Conservation (phyloP, 2,329 filamentous ascomycete genomes). For the Leptodontidium sp. region DNA sequence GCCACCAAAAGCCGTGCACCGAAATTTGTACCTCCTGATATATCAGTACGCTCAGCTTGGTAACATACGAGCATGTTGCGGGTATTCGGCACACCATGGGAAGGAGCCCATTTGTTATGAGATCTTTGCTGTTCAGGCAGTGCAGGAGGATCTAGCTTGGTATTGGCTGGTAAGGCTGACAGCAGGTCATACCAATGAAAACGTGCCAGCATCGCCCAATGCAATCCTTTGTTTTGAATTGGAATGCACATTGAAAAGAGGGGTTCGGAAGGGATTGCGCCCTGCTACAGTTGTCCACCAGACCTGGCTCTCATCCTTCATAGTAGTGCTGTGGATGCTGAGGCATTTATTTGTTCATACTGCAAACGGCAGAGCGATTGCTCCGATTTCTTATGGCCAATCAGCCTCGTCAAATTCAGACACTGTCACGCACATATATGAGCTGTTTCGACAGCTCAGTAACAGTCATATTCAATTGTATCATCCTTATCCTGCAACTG, state of each 20-base stretch:
- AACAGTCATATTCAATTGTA: background rate
- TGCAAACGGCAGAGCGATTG: background rate
- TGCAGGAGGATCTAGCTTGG: conserved; percentile 7
- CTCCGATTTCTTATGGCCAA: background rate
- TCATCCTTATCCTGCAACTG: background rate
- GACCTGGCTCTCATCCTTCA: conserved; percentile 1
- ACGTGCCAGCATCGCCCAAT: background rate
- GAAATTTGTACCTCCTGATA: no score
- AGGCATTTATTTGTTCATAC: conserved; percentile 8
- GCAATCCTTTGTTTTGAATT: background rate
- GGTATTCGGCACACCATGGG: background rate
- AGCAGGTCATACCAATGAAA: background rate
- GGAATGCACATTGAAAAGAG: background rate
- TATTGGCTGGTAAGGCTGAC: conserved; percentile 7
- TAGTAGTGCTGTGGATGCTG: background rate
- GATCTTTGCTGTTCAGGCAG: background rate
- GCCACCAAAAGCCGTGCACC: no score
- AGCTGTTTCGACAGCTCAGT: background rate
- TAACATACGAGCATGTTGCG: conserved; percentile 8
- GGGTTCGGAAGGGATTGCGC: conserved; percentile 4
- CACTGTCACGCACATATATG: conserved; percentile 5
- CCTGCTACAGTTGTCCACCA: background rate
- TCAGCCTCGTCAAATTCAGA: conserved; percentile 16
- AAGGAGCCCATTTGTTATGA: conserved; percentile 8
- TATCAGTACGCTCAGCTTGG: background rate